A percentile compares a stretch with the other conserved stretches of the same genome.
Conservation (phyloP, 2,329 filamentous ascomycete genomes). For the Lasiodiplodia hormozganensis region DNA sequence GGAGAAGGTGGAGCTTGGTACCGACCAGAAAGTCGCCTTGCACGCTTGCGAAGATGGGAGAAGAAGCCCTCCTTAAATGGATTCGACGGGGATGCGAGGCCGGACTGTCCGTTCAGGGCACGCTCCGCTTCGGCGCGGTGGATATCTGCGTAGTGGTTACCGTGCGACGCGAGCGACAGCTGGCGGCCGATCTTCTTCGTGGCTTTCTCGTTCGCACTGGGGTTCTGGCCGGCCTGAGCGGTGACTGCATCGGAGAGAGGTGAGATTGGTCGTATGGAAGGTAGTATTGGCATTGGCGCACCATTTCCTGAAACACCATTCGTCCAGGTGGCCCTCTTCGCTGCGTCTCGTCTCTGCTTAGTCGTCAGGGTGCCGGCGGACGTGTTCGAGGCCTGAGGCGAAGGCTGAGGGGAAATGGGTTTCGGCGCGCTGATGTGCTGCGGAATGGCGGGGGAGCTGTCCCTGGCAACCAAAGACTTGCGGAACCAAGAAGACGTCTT, state of each 20-base stretch:
- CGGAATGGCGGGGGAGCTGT: slow-evolving; percentile 67
- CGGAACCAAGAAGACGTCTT: slow-evolving; percentile 95
- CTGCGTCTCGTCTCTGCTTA: slow-evolving; percentile 65
- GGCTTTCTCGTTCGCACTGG: slow-evolving; percentile 67
- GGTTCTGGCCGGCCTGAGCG: slow-evolving; percentile 79
- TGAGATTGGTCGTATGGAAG: slow-evolving; percentile 92
- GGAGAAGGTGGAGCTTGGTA: slow-evolving; percentile 83
- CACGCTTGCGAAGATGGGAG: slow-evolving; percentile 92
- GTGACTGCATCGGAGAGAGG: slow-evolving; percentile 94
- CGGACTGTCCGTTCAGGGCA: slow-evolving; percentile 78
- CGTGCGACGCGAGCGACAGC: slow-evolving; percentile 87
- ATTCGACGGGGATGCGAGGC: slow-evolving; percentile 75
- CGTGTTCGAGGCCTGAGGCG: slow-evolving; percentile 52
- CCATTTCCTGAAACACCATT: slow-evolving; percentile 76
- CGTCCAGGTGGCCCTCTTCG: slow-evolving; percentile 92
- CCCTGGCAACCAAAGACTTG: slow-evolving; percentile 86
- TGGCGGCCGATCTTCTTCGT: slow-evolving; percentile 94
- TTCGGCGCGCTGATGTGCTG: slow-evolving; percentile 50
- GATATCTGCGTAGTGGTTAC: slow-evolving; percentile 89
- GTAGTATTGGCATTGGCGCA: slow-evolving; percentile 93
- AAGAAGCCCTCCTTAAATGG: slow-evolving; percentile 97
- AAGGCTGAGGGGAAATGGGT: slow-evolving; percentile 50
- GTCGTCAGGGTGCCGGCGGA: slow-evolving; percentile 52
- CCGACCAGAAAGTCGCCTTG: slow-evolving; percentile 87
- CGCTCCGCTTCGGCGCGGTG: slow-evolving; percentile 91